Conservation (phyloP, 148 eudicot species). For the Cornus suecica region DNA sequence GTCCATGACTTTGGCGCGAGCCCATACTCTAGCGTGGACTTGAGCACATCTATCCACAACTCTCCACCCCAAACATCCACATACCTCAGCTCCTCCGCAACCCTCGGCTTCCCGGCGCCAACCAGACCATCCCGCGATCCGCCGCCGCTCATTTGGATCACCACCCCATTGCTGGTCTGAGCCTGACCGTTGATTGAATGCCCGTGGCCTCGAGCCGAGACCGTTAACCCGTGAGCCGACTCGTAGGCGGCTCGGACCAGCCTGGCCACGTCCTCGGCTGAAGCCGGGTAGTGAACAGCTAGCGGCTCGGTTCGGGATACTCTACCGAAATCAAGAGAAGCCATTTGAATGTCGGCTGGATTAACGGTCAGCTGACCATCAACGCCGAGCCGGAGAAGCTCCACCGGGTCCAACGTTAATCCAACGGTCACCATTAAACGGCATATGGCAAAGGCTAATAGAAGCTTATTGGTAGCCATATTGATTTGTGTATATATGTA, state of each 20-base stretch:
- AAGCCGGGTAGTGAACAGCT: slow-evolving; percentile 57
- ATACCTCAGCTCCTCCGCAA: slow-evolving; percentile 35
- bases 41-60: slow-evolving; percentile 87
- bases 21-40: slow-evolving; percentile 65
- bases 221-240: slow-evolving; percentile 39
- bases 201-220: slow-evolving; percentile 89
- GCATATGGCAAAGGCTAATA: slow-evolving; percentile 44
- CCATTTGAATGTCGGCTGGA: slow-evolving; percentile 37
- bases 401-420: slow-evolving; percentile 49
- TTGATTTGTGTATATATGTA: too few species aligned
- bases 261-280: slow-evolving; percentile 53
- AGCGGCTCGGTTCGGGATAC: slow-evolving; percentile 37
- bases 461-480: slow-evolving; percentile 46
- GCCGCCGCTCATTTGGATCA: slow-evolving; percentile 62
- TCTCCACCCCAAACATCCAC: slow-evolving; percentile 97
- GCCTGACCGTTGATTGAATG: slow-evolving; percentile 93
- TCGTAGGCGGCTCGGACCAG: slow-evolving; percentile 39
- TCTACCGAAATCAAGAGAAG: slow-evolving; percentile 69
- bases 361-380: slow-evolving; percentile 37
- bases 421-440: slow-evolving; percentile 60
- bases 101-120: slow-evolving; percentile 20
- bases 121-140: background rate
- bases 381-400: slow-evolving; percentile 30
- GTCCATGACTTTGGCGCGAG: slow-evolving; percentile 95
- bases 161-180: slow-evolving; percentile 52